Conservation (phyloP, 306 rosid genomes). For the Quercus glauca region DNA sequence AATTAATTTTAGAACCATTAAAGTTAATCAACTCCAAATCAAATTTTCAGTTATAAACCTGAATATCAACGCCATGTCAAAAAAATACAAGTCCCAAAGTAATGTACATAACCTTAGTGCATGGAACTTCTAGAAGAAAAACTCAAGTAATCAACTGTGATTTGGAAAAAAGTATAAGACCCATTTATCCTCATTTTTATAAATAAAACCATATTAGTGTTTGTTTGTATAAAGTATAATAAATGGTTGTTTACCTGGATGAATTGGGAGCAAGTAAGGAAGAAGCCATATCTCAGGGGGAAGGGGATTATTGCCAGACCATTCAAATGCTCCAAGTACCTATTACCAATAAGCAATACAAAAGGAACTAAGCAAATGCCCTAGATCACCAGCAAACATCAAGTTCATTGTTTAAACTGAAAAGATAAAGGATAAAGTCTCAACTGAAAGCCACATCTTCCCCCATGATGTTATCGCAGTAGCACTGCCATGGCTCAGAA, state of each 20-base stretch:
- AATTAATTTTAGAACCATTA: background rate
- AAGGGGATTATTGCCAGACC: slow-evolving; percentile 95
- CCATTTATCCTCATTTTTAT: background rate
- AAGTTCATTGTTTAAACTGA: slow-evolving; percentile 13
- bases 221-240: too few species aligned
- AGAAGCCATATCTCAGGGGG: slow-evolving; percentile 96
- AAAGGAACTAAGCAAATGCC: background rate
- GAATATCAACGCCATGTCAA: background rate
- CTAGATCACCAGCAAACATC: background rate
- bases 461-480: slow-evolving; percentile 81
- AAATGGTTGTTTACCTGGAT: slow-evolving; percentile 63
- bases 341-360: slow-evolving; percentile 26
- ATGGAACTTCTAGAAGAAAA: background rate
- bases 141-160: background rate
- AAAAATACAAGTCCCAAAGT: background rate
- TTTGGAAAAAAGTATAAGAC: background rate
- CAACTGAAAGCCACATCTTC: slow-evolving; percentile 95
- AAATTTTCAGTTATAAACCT: background rate
- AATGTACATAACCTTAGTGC: background rate
- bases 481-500: slow-evolving; percentile 82
- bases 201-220: background rate
- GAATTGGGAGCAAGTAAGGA: slow-evolving; percentile 71
- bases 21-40: background rate
- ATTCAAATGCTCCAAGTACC: slow-evolving; percentile 86
- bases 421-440: slow-evolving; percentile 26